Evolutionary conservation across 768 basidiomycete species (phyloP), one percentile per base, ranked within the genome.

Genomic region (Phaeotremella skinneri): DNA sequence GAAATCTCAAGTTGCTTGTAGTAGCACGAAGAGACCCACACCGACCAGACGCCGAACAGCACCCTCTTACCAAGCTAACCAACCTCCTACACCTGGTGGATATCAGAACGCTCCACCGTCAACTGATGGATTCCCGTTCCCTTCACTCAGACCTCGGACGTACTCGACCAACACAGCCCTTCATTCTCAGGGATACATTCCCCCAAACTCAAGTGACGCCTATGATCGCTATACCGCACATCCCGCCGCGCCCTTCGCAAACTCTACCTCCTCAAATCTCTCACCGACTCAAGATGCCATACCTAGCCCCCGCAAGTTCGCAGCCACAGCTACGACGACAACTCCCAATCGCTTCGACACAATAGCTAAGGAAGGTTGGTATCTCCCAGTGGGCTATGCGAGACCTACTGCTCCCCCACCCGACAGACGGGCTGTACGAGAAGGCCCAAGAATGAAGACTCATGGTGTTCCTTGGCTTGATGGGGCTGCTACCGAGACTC

Each of bases 371-470:
- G 25, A 34, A 45, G 26, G 21, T 37, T 34, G 21, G 17, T 70
- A 70, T 54, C n/a, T 64, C 2, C 69, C 69, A 0, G 21, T 66
- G 3, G 70, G 64, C n/a, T 71, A 60, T 45, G 58, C 70, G 3
- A 48, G 57, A 48, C 69, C 69, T 1, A 63, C 64, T 1, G 43
- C 43, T 45, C 43, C 43, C n/a, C n/a, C n/a, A n/a, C n/a, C n/a
- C 56, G 56, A 34, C 52, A 55, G 20, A 11, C 67, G 0, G 45
- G 20, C 7, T 70, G 69, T 66, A 43, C 45, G 67, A 27, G 62
- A 66, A 23, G 70, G 70, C 17, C 70, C 70, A 30, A 62, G 67
- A 6, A 71, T 71, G 70, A 66, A 60, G 52, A 71, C 67, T 0
- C 52, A 71, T 58, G 70, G 70, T 20, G 58, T 71, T n/a, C 64